These are phyloP conservation scores for Litsea cubeba DNA, from an alignment of 164 flowering plant species.

Conservation along the genomic window DNA sequence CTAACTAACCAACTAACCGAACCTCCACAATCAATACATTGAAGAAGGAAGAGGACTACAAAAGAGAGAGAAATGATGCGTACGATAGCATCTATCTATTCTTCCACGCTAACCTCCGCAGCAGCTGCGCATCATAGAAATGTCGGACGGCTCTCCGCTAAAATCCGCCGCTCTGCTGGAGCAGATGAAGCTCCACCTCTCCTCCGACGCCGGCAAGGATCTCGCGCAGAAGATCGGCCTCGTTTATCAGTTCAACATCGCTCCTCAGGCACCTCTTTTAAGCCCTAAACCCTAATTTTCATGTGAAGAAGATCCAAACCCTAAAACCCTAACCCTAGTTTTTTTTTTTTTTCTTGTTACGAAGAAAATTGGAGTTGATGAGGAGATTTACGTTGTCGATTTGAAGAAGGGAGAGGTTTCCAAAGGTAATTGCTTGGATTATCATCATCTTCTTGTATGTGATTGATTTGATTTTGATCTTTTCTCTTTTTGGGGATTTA, in stretches of 20 bases:
- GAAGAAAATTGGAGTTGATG: slow-evolving; percentile 84
- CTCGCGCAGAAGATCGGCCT: slow-evolving; percentile 69
- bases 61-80: too few relatives aligned
- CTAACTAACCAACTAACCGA: too few relatives aligned
- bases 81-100: too few relatives aligned
- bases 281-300: background rate
- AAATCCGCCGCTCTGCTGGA: slow-evolving; percentile 76
- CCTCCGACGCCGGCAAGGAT: slow-evolving; percentile 74
- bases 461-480: background rate
- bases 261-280: slow-evolving; percentile 64
- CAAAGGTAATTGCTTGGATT: slow-evolving; percentile 48
- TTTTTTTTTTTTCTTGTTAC: background rate
- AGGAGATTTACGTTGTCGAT: slow-evolving; percentile 64
- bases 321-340: slow-evolving; percentile 5
- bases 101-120: background rate
- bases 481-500: slow-evolving; percentile 11
- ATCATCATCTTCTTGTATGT: background rate
- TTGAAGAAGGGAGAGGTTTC: slow-evolving; percentile 91
- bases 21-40: too few relatives aligned
- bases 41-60: too few relatives aligned
- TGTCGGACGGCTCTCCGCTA: slow-evolving; percentile 28
- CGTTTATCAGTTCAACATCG: slow-evolving; percentile 80
- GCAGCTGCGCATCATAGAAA: background rate
- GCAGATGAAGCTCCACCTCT: slow-evolving; percentile 72
- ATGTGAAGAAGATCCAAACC: too few relatives aligned